phyloP scores from a whole-genome alignment of 371 early-diverging fungal genomes.

The Fennellomyces sp. region DNA sequence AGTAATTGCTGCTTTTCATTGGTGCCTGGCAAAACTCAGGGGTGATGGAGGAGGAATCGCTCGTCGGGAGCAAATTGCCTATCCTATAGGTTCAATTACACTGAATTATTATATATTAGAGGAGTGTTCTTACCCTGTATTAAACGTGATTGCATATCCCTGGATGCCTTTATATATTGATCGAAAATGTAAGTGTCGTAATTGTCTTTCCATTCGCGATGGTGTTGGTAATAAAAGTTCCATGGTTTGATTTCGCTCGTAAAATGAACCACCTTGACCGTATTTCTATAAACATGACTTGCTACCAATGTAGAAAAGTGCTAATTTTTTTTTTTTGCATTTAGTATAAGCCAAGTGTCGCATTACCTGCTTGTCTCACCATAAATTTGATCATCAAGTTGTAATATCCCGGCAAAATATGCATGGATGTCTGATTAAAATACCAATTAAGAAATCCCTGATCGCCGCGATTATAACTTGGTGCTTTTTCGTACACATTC shows the following conservation, averaged over 20 bases:
- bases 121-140: conserved; percentile 8
- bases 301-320: conserved; percentile 28
- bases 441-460: conserved; percentile 45
- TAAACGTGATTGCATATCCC: conserved; percentile 13
- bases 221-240: conserved; percentile 33
- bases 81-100: background rate
- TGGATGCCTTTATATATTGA: conserved; percentile 15
- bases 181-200: conserved; percentile 35
- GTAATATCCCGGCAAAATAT: conserved; percentile 31
- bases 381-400: conserved; percentile 41
- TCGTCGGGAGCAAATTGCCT: background rate
- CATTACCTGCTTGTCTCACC: conserved; percentile 9
- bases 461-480: conserved; percentile 38
- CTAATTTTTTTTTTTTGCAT: conserved; percentile 13
- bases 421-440: conserved; percentile 22
- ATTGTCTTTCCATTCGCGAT: conserved; percentile 38
- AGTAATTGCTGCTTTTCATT: conserved; percentile 13
- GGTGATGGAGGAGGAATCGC: background rate
- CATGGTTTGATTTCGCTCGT: conserved; percentile 43
- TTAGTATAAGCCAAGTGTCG: conserved; percentile 1
- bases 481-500: conserved; percentile 24
- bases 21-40: background rate
- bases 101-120: too few relatives aligned
- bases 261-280: conserved; percentile 33
- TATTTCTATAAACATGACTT: conserved; percentile 19